phyloP scores from a whole-genome alignment of 2,329 filamentous ascomycete genomes.

The Ophiostoma montium region DNA sequence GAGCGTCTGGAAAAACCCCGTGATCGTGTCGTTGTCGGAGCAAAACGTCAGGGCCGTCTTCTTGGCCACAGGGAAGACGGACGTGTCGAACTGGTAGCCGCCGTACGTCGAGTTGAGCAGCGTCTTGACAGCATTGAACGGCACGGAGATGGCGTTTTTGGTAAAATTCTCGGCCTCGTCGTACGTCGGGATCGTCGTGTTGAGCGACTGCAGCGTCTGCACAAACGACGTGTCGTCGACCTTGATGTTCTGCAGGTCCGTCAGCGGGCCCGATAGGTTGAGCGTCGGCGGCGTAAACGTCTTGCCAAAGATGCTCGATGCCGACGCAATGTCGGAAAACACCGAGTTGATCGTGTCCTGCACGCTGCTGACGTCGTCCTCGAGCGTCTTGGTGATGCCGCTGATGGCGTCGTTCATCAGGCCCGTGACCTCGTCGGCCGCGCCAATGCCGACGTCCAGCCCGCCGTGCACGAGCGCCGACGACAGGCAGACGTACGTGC shows the following conservation, averaged over 20 bases:
- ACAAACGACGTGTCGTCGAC: conserved; percentile 54
- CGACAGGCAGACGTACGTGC: conserved; percentile 81
- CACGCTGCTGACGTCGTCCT: conserved; percentile 29
- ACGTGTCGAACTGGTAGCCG: conserved; percentile 63
- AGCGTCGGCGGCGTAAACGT: conserved; percentile 28
- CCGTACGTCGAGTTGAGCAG: conserved; percentile 58
- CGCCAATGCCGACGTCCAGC: conserved; percentile 48
- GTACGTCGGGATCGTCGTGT: conserved; percentile 70
- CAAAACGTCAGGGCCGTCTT: conserved; percentile 81
- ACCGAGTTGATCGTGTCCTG: conserved; percentile 41
- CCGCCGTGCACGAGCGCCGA: conserved; percentile 69
- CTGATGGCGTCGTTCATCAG: conserved; percentile 38
- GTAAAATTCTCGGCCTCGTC: conserved; percentile 72
- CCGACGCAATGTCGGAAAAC: conserved; percentile 37
- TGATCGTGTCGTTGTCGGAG: conserved; percentile 68
- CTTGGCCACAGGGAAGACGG: conserved; percentile 65
- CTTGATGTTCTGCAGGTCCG: conserved; percentile 54
- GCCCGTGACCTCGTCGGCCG: conserved; percentile 27
- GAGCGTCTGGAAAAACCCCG: conserved; percentile 67
- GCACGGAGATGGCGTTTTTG: conserved; percentile 55
- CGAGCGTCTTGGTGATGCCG: conserved; percentile 39
- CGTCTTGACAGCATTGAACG: conserved; percentile 67
- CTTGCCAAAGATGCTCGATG: conserved; percentile 32
- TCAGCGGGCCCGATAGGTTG: conserved; percentile 50
- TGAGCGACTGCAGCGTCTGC: conserved; percentile 55